Evolutionary conservation across 2,329 filamentous ascomycete genomes (phyloP), one percentile per base, ranked within the genome.

Genomic region (Colletotrichum sojae): DNA sequence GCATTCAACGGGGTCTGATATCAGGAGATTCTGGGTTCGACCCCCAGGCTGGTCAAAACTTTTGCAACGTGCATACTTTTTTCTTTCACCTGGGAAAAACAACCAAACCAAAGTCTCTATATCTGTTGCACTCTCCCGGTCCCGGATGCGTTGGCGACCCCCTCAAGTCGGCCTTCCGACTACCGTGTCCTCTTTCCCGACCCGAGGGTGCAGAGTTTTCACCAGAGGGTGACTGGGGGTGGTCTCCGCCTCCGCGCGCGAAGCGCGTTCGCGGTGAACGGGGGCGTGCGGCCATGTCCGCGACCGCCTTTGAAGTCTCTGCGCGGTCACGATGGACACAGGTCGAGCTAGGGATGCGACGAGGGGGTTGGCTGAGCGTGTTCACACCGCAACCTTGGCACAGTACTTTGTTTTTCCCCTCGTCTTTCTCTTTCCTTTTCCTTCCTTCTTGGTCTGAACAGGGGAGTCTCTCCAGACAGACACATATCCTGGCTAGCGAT

Each of bases 21-120:
- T 69, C 66, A 69, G 66, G 66, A 69, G 66, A 69, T 69, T 69
- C 66, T 69, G 66, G 66, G 66, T 69, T 69, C 66, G 66, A 69
- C 66, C 62, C 66, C 62, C 66, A 69, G 66, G 66, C 66, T 69
- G 66, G 66, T 69, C 66, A 69, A n/a, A 45, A 6, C 18, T 48
- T 48, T 48, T 36, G 31, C 31, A 36, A 4, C 48, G 5, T 27
- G 6, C 13, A 6, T 31, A 16, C 36, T 31, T 58, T 58, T 18
- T 46, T 36, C 31, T 46, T 10, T 2, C n/a, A 18, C 18, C 18
- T 4, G 6, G 20, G 9, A 18, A 10, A 48, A 6, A 43, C 2
- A 5, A 15, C 13, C 43, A 31, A 18, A 25, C 31, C 46, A 5
- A 27, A 27, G 12, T 31, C 52, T 48, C 20, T 61, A 36, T 36